Evolutionary conservation across 2,329 filamentous ascomycete species (phyloP).

Genomic region (Pseudogymnoascus sp.): DNA sequence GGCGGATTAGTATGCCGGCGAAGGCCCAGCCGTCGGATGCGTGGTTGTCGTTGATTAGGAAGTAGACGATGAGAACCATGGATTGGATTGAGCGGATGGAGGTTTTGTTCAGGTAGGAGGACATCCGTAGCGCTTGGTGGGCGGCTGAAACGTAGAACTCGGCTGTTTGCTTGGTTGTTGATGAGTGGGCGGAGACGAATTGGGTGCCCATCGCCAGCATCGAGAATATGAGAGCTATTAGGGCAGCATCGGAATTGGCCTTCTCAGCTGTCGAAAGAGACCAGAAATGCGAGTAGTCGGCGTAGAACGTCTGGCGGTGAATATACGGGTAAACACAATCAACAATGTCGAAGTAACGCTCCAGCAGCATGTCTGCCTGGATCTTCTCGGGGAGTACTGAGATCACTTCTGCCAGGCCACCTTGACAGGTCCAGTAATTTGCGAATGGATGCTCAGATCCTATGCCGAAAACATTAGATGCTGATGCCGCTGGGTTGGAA

Average conservation of each 20-base stretch:
- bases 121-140: constrained; percentile 67
- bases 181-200: constrained; percentile 52
- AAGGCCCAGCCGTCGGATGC: constrained; percentile 78
- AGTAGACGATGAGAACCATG: constrained; percentile 77
- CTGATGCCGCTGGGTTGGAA: constrained; percentile 58
- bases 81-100: constrained; percentile 66
- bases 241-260: constrained; percentile 53
- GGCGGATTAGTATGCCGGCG: constrained; percentile 65
- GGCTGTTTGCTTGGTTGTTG: constrained; percentile 62
- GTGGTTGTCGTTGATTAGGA: constrained; percentile 79
- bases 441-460: constrained; percentile 71
- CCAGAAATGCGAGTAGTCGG: constrained; percentile 75
- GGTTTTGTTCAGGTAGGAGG: constrained; percentile 67
- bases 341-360: constrained; percentile 59
- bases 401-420: constrained; percentile 66
- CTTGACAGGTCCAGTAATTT: constrained; percentile 77
- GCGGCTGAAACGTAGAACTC: constrained; percentile 76
- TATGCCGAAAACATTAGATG: constrained; percentile 73
- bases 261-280: constrained; percentile 49
- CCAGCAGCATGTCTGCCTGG: constrained; percentile 62
- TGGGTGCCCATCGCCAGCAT: constrained; percentile 73
- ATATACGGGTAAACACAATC: constrained; percentile 78
- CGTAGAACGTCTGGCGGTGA: constrained; percentile 65
- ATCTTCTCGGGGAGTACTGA: constrained; percentile 66
- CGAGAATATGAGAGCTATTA: constrained; percentile 65